Evolutionary conservation across 441 rosid genomes (phyloP).

Genomic region (Populus tomentosa): DNA sequence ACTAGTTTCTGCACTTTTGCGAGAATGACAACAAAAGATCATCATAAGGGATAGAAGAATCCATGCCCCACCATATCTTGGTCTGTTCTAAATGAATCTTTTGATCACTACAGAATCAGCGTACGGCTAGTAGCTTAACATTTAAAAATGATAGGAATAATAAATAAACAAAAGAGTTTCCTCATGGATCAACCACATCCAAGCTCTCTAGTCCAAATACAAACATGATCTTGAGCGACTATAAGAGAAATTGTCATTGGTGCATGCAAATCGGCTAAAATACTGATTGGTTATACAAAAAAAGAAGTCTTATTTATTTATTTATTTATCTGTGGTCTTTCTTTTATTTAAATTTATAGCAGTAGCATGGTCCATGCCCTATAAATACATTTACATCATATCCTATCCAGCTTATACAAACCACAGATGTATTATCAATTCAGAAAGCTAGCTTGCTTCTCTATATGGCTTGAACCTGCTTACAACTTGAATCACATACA

Average conservation of each 20-base stretch:
- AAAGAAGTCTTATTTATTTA: neutral
- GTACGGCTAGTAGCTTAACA: neutral
- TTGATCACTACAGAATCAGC: neutral
- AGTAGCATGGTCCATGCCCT: conserved; percentile 14
- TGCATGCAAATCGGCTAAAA: neutral
- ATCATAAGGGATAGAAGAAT: conserved; percentile 17
- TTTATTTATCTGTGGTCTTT: neutral
- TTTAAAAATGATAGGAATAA: neutral
- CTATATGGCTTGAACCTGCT: conserved; percentile 8
- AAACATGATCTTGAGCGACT: too few species aligned
- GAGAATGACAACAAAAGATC: conserved; percentile 13
- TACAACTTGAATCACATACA: conserved; percentile 13
- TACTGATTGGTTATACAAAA: conserved; percentile 3
- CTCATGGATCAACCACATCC: neutral
- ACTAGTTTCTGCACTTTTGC: conserved; percentile 11
- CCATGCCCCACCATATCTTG: conserved; percentile 26
- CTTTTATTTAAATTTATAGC: neutral
- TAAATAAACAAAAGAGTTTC: neutral
- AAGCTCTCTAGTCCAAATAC: neutral
- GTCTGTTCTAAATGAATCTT: conserved; percentile 22
- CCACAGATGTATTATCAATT: conserved; percentile 36
- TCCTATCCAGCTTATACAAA: conserved; percentile 18
- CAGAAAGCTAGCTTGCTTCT: neutral
- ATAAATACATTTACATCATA: conserved; percentile 8
- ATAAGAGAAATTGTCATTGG: too few species aligned